Evolutionary conservation across 2,329 filamentous ascomycete species (phyloP).

Genomic region (Verticillium nonalfalfae): DNA sequence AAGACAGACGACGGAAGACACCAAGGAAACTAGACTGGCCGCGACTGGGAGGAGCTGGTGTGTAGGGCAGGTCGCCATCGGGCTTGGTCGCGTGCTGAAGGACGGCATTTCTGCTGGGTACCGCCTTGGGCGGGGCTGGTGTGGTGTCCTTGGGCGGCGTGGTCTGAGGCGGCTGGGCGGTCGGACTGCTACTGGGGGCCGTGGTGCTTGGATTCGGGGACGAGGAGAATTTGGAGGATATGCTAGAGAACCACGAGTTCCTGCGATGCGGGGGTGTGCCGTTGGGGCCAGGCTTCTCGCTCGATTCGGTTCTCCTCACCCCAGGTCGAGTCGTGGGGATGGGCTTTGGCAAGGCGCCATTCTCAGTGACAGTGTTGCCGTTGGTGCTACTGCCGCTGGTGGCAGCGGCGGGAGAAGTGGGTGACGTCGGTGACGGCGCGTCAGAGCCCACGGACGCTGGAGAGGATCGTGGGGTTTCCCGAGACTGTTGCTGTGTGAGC

Average conservation of each 20-base stretch:
- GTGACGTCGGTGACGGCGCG: background rate
- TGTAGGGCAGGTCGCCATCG: conserved; percentile 60
- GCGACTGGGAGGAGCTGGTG: conserved; percentile 66
- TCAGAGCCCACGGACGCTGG: background rate
- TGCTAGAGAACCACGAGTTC: conserved; percentile 87
- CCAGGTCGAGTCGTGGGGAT: conserved; percentile 21
- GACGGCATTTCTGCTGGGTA: conserved; percentile 50
- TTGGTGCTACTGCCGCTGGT: conserved; percentile 5
- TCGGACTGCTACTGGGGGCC: conserved; percentile 16
- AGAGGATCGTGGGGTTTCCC: conserved; percentile 6
- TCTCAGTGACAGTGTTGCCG: conserved; percentile 4
- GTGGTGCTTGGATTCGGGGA: conserved; percentile 28
- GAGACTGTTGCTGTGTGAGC: conserved; percentile 9
- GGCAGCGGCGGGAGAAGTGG: conserved; percentile 4
- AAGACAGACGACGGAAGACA: conserved; percentile 77
- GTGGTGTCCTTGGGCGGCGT: conserved; percentile 24
- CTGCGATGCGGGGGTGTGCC: conserved; percentile 43
- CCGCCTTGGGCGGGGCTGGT: conserved; percentile 33
- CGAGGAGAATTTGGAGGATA: conserved; percentile 87
- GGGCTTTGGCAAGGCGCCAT: conserved; percentile 14
- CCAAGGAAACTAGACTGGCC: conserved; percentile 68
- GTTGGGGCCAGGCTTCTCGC: conserved; percentile 19
- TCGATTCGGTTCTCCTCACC: conserved; percentile 22
- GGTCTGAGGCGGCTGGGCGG: conserved; percentile 23
- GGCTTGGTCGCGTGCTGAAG: conserved; percentile 49